A percentile compares a stretch with the other conserved stretches of the same genome.
Evolutionary conservation across 352 stramenopile genomes (phyloP).

Genomic region (Phytophthora syringae): DNA sequence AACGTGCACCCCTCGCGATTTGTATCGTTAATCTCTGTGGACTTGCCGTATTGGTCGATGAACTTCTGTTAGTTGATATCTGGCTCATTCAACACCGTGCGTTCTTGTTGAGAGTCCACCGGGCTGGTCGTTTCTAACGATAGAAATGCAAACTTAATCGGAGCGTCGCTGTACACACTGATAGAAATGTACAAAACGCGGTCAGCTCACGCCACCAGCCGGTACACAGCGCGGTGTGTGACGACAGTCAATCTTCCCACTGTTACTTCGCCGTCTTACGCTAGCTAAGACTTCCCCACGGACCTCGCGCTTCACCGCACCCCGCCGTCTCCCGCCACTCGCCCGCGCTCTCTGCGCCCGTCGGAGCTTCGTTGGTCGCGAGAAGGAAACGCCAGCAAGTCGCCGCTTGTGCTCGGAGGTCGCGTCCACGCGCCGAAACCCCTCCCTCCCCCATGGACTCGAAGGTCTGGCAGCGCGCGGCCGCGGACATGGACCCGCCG

Average conservation of each 20-base stretch:
- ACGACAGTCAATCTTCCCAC: slow-evolving; percentile 7
- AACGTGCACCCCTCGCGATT: background rate
- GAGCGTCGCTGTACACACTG: too few relatives aligned
- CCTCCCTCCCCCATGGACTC: slow-evolving; percentile 33
- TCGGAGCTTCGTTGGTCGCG: slow-evolving; percentile 3
- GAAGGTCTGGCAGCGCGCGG: slow-evolving; percentile 79
- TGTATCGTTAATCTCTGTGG: slow-evolving; percentile 11
- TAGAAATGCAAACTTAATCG: too few relatives aligned
- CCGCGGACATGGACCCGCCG: slow-evolving; percentile 70
- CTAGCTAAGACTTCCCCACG: background rate
- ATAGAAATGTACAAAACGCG: too few relatives aligned
- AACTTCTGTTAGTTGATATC: too few relatives aligned
- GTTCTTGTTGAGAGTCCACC: too few relatives aligned
- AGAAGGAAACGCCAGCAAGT: slow-evolving; percentile 13
- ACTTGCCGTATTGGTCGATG: too few relatives aligned
- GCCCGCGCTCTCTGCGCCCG: slow-evolving; percentile 3
- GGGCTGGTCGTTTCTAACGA: too few relatives aligned
- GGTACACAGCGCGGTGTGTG: too few relatives aligned
- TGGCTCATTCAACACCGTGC: too few relatives aligned
- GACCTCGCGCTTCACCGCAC: slow-evolving; percentile 2
- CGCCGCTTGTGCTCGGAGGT: background rate
- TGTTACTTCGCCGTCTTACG: slow-evolving; percentile 11
- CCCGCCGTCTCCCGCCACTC: background rate
- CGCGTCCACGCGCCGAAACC: slow-evolving; percentile 17
- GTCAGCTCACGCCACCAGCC: too few relatives aligned